Evolutionary conservation across 1,284 basidiomycete genomes (phyloP), one percentile per base, ranked within the genome.

Genomic region (Boletellus deceptivus): DNA sequence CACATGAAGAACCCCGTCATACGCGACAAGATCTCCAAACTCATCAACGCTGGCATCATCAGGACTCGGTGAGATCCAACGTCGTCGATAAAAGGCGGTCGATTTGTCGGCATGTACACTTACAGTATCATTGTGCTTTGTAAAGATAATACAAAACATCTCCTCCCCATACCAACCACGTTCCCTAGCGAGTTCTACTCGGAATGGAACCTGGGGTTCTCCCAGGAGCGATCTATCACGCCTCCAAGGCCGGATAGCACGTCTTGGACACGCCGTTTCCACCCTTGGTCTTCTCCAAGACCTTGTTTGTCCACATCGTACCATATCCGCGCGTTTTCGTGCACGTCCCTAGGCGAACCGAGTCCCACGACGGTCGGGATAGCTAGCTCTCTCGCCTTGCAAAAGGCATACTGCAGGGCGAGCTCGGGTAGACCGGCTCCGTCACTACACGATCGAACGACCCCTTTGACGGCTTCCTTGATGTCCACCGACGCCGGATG

Each of bases 1-100:
- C 96, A 99, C 73, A 92, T 99, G 90, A 93, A 95, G 83, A 98
- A 96, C 67, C 91, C 93, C 8, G 76, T 80, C 50, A 86, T 97
- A 41, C 78, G 83, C 47, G 72, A 80, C 55, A 97, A 97, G 76
- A 91, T 97, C 57, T 82, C 90, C 73, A 98, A 98, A 74, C 79
- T 99, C 41, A 79, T 97, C 67, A 93, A 92, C 56, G 93, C 93
- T 24, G 95, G 95, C 52, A 92, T 98, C 66, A 95, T 97, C 75
- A 80, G 76, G 69, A 88, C 86, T 38, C 75, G 86, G 63, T 89
- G 72, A 77, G 54, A 49, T 44, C 44, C 29, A 10, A 44, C 27
- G 17, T n/a, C 27, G 55, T 54, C 49, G 43, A 53, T 48, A 18
- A 34, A 27, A 31, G 39, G 24, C 46, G 46, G 51, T 53, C 35